Conservation (phyloP, 768 basidiomycete species). For the Boletus bicolor region DNA sequence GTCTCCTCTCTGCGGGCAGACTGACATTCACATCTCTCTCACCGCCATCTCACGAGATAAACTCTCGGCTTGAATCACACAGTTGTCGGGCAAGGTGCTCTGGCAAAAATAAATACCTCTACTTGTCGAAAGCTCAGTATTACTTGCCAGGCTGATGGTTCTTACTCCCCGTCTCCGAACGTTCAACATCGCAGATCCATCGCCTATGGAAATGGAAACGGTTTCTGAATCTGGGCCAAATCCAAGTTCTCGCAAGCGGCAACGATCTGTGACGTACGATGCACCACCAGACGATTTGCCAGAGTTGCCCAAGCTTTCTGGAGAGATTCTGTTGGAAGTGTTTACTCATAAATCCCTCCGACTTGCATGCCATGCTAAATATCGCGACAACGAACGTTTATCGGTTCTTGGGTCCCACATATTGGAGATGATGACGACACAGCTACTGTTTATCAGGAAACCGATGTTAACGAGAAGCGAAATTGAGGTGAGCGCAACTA, state of each 20-base stretch:
- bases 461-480: slow-evolving; percentile 49
- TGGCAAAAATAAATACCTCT: slow-evolving; percentile 20
- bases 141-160: slow-evolving; percentile 28
- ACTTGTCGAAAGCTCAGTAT: slow-evolving; percentile 9
- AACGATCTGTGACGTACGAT: slow-evolving; percentile 33
- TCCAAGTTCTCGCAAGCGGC: slow-evolving; percentile 36
- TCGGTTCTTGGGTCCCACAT: slow-evolving; percentile 47
- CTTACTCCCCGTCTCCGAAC: slow-evolving; percentile 36
- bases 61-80: slow-evolving; percentile 14
- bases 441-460: slow-evolving; percentile 45
- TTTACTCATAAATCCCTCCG: slow-evolving; percentile 68
- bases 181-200: slow-evolving; percentile 32
- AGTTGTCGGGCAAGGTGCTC: slow-evolving; percentile 13
- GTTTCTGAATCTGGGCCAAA: slow-evolving; percentile 25
- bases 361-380: slow-evolving; percentile 38
- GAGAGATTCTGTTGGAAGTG: slow-evolving; percentile 60
- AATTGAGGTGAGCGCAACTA: slow-evolving; percentile 47
- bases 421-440: slow-evolving; percentile 46
- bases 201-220: slow-evolving; percentile 32
- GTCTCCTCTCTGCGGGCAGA: slow-evolving; percentile 20
- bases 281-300: slow-evolving; percentile 34
- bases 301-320: slow-evolving; percentile 47
- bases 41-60: slow-evolving; percentile 19
- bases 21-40: slow-evolving; percentile 18
- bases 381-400: slow-evolving; percentile 57